Percentiles rank a stretch among this genome's conserved stretches.
Conservation (phyloP, 441 rosid genomes). For the Erodium texanum region DNA sequence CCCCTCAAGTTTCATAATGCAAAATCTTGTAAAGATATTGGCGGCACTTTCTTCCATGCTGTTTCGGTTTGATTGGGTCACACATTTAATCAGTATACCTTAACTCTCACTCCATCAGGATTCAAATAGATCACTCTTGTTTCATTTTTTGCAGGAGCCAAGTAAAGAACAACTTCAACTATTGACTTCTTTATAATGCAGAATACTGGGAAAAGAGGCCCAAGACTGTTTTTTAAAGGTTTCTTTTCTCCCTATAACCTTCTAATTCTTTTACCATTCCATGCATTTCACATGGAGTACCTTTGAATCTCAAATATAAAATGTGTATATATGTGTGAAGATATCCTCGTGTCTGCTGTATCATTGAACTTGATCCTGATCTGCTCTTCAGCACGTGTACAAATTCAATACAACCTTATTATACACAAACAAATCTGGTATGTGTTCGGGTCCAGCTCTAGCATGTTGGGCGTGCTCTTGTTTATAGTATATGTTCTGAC, state of each 20-base stretch:
- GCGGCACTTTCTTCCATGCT: not conserved
- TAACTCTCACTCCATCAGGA: constrained; percentile 28
- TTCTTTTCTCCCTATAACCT: constrained; percentile 16
- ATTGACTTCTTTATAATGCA: constrained; percentile 17
- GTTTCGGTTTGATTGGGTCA: not conserved
- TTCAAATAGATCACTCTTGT: constrained; percentile 22
- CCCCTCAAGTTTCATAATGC: constrained; percentile 8
- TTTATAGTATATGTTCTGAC: constrained; percentile 17
- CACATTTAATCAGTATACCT: constrained; percentile 10
- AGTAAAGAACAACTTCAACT: constrained; percentile 9
- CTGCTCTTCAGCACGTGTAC: constrained; percentile 4
- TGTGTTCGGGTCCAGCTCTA: constrained; percentile 9
- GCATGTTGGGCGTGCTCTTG: not conserved
- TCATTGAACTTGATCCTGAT: constrained; percentile 12
- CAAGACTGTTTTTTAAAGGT: constrained; percentile 24
- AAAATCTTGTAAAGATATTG: constrained; percentile 3
- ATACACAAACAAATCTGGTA: constrained; percentile 17
- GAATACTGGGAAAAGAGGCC: constrained; percentile 18
- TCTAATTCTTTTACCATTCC: not conserved
- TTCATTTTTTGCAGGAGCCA: constrained; percentile 18
- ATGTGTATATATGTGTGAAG: not conserved
- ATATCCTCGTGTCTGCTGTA: constrained; percentile 14
- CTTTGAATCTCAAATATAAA: not conserved
- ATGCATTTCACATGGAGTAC: not conserved
- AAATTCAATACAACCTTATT: constrained; percentile 14